These are phyloP conservation scores for Cucumis cinereus DNA, from an alignment of 306 rosid species.

Conservation along the genomic window DNA sequence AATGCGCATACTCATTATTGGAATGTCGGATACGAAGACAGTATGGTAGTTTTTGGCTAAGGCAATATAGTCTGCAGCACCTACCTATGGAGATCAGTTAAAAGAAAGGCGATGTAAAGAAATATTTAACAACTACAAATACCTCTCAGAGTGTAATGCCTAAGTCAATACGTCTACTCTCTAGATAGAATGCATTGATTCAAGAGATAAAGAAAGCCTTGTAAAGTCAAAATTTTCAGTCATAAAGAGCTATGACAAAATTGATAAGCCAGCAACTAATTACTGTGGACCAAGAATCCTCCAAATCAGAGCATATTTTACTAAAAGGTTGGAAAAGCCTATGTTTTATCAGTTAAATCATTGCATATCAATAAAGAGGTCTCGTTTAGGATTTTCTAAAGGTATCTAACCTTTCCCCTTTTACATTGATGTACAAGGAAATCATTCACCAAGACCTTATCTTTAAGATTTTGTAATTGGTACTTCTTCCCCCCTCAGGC, in stretches of 20 bases:
- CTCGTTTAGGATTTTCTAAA: not conserved
- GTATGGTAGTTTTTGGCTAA: conserved; percentile 88
- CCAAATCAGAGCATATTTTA: not conserved
- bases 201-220: not conserved
- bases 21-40: conserved; percentile 72
- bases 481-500: not conserved
- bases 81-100: conserved; percentile 39
- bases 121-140: not conserved
- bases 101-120: not conserved
- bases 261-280: not conserved
- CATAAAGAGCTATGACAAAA: not conserved
- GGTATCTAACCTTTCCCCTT: not conserved
- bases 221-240: not conserved
- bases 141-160: not conserved
- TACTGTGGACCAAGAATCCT: not conserved
- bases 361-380: not conserved
- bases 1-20: conserved; percentile 85
- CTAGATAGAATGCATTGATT: not conserved
- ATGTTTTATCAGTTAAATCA: not conserved
- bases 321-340: not conserved
- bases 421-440: not conserved
- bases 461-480: not conserved
- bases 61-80: conserved; percentile 98
- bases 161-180: not conserved
- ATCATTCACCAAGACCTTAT: not conserved